Percentiles rank a stretch among this genome's conserved stretches.
Conservation (phyloP, 805 yeast genomes). For the Pichia membranifaciens region DNA sequence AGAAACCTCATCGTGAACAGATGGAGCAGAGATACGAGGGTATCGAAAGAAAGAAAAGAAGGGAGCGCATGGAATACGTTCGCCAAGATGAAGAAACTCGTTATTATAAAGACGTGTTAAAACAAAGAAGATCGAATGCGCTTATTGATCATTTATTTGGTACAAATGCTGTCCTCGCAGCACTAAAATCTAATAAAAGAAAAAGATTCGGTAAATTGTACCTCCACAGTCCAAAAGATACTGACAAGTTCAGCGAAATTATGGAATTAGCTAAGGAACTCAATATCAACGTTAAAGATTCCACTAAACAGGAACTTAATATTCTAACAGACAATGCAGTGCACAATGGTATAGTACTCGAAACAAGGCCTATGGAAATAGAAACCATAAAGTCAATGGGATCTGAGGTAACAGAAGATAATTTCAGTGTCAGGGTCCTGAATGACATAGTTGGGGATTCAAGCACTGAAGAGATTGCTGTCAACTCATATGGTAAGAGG, state of each 20-base stretch:
- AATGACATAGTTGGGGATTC: not conserved
- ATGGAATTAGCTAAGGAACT: conserved; percentile 39
- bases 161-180: conserved; percentile 67
- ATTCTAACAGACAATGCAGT: conserved; percentile 59
- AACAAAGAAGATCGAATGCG: conserved; percentile 33
- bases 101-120: conserved; percentile 15
- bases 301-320: conserved; percentile 50
- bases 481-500: conserved; percentile 19
- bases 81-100: conserved; percentile 6
- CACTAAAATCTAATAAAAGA: conserved; percentile 52
- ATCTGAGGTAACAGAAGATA: not conserved
- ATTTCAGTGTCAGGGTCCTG: conserved; percentile 1
- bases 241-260: conserved; percentile 36
- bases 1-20: conserved; percentile 26
- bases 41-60: conserved; percentile 10
- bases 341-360: conserved; percentile 75
- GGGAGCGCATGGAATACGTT: conserved; percentile 14
- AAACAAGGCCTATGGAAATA: conserved; percentile 49
- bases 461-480: not conserved
- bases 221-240: conserved; percentile 34
- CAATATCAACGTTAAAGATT: conserved; percentile 31
- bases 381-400: conserved; percentile 1
- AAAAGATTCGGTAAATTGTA: conserved; percentile 45
- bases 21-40: conserved; percentile 13
- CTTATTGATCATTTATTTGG: conserved; percentile 70